A percentile compares a stretch with the other conserved stretches of the same genome.
Evolutionary conservation across 768 basidiomycete species (phyloP).

Genomic region (Lentinula sp.): DNA sequence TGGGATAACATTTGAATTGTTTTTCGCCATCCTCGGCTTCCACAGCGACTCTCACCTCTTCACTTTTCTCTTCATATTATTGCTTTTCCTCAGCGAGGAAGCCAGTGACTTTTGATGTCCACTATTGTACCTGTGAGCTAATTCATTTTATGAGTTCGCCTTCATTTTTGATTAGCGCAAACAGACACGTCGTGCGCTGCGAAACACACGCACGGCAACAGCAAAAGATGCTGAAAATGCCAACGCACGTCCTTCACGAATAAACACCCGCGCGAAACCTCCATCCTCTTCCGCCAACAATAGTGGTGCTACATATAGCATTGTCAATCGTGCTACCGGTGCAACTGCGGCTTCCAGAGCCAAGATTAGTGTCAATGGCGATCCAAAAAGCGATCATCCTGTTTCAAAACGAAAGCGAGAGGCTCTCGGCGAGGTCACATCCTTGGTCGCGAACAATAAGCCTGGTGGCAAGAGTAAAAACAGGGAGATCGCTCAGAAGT

Average conservation of each 20-base stretch:
- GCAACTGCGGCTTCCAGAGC: slow-evolving; percentile 33
- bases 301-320: slow-evolving; percentile 29
- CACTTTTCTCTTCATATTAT: not conserved
- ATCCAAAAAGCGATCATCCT: slow-evolving; percentile 39
- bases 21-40: not conserved
- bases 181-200: slow-evolving; percentile 62
- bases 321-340: slow-evolving; percentile 22
- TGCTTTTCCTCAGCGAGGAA: slow-evolving; percentile 5
- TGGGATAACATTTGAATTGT: not conserved
- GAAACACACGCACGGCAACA: slow-evolving; percentile 45
- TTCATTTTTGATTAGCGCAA: not conserved
- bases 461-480: slow-evolving; percentile 41
- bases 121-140: not conserved
- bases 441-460: slow-evolving; percentile 30
- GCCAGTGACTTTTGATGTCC: slow-evolving; percentile 1
- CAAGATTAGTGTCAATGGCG: slow-evolving; percentile 30
- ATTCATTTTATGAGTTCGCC: not conserved
- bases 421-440: slow-evolving; percentile 66
- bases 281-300: slow-evolving; percentile 30
- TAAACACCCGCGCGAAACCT: slow-evolving; percentile 56
- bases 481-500: slow-evolving; percentile 34
- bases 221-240: slow-evolving; percentile 67
- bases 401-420: slow-evolving; percentile 71
- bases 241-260: slow-evolving; percentile 54
- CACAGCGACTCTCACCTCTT: slow-evolving; percentile 1